A percentile compares a stretch with the other conserved stretches of the same genome.
phyloP scores from a whole-genome alignment of 345 rosid species.

The Passiflora organensis region DNA sequence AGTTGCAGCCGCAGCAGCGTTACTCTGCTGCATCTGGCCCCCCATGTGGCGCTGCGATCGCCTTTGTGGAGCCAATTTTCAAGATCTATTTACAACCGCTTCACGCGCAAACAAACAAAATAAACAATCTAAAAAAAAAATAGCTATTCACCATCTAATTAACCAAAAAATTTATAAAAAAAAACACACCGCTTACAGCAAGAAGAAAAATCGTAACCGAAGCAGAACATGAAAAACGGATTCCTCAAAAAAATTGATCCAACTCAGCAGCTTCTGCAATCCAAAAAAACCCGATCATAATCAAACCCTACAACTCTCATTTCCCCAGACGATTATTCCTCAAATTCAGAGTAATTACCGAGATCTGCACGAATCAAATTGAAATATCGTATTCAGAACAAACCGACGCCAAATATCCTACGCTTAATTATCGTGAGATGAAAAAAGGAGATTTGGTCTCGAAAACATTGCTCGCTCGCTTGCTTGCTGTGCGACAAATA shows the following conservation, averaged over 20 bases:
- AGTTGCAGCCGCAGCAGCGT: constrained; percentile 84
- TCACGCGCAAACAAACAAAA: constrained; percentile 21
- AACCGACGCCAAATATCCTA: constrained; percentile 5
- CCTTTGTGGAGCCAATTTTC: constrained; percentile 99
- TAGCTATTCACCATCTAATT: too few relatives aligned
- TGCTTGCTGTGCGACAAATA: neutral
- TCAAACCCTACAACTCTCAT: constrained; percentile 4
- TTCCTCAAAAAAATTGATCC: neutral
- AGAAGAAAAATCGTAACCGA: constrained; percentile 46
- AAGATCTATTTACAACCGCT: constrained; percentile 60
- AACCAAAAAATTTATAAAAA: neutral
- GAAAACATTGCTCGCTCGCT: neutral
- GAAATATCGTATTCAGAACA: neutral
- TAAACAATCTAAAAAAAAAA: neutral
- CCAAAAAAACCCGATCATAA: constrained; percentile 8
- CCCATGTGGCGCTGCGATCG: constrained; percentile 99
- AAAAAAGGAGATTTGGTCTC: neutral
- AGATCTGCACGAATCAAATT: neutral
- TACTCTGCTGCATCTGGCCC: constrained; percentile 98
- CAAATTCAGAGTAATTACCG: neutral
- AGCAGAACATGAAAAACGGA: constrained; percentile 43
- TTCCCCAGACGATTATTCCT: neutral
- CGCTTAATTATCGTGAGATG: neutral
- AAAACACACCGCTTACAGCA: constrained; percentile 38
- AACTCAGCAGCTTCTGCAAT: constrained; percentile 8